Evolutionary conservation across 345 rosid genomes (phyloP).

Genomic region (Salix brachista): DNA sequence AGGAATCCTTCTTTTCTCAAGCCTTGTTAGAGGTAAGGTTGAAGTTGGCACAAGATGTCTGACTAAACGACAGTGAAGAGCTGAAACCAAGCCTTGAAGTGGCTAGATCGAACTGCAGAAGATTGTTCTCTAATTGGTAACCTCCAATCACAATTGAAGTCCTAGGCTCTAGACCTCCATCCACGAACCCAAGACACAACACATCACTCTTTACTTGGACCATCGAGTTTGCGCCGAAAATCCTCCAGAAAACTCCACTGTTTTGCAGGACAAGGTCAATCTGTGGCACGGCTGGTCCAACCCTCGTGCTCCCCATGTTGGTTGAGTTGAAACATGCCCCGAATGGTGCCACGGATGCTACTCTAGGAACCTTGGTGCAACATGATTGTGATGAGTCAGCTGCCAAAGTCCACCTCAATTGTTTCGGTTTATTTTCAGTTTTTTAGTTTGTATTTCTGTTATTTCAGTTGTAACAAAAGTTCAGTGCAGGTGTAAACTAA

Average conservation of each 20-base stretch:
- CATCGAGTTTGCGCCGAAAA: constrained; percentile 12
- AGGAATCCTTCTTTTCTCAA: too few relatives aligned
- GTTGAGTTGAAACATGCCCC: constrained; percentile 7
- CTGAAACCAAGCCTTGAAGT: constrained; percentile 27
- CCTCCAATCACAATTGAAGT: constrained; percentile 25
- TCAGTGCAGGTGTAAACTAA: too few relatives aligned
- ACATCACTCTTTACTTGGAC: not conserved
- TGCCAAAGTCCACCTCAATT: too few relatives aligned
- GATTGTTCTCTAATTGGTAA: constrained; percentile 26
- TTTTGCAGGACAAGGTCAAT: constrained; percentile 15
- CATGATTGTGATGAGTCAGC: too few relatives aligned
- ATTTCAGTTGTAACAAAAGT: too few relatives aligned
- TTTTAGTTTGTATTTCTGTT: too few relatives aligned
- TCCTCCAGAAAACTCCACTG: not conserved
- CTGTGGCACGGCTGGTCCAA: constrained; percentile 10
- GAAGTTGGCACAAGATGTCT: constrained; percentile 16
- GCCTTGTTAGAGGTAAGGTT: constrained; percentile 4
- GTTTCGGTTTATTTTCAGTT: too few relatives aligned
- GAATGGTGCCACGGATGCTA: constrained; percentile 9
- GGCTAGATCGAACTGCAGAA: constrained; percentile 29
- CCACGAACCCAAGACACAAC: constrained; percentile 10
- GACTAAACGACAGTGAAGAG: constrained; percentile 4
- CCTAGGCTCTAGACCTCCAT: constrained; percentile 19
- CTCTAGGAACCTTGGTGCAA: constrained; percentile 3
- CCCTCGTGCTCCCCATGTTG: not conserved